These are phyloP conservation scores for Sporothrix pseudoabietina DNA, from an alignment of 2,329 filamentous ascomycete species.

Conservation along the genomic window DNA sequence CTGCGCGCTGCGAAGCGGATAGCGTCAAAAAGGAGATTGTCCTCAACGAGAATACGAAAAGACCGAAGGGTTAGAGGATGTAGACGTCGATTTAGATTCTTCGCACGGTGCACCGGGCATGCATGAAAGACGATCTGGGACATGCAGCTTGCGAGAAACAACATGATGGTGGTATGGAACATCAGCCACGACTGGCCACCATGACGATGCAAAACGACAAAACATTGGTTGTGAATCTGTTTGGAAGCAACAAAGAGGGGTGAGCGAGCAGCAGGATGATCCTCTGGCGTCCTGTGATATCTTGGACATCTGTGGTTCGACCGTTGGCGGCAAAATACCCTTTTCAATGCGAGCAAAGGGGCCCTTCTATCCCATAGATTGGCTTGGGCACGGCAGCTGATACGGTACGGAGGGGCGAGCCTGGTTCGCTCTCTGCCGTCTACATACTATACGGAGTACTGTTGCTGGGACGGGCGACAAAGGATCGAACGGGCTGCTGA, in stretches of 20 bases:
- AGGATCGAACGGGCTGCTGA: neutral
- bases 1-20: neutral
- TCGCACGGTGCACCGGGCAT: conserved; percentile 1
- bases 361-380: neutral
- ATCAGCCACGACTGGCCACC: neutral
- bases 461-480: conserved; percentile 16
- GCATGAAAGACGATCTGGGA: conserved; percentile 14
- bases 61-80: too few relatives aligned
- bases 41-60: neutral
- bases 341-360: conserved; percentile 19
- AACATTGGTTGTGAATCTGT: neutral
- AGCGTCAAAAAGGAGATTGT: conserved; percentile 10
- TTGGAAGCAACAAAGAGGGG: neutral
- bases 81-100: neutral
- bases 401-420: neutral
- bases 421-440: neutral
- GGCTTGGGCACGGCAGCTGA: conserved; percentile 24
- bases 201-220: neutral
- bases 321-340: conserved; percentile 16
- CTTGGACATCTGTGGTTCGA: conserved; percentile 1
- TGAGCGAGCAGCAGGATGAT: neutral
- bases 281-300: neutral
- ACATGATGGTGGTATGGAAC: conserved; percentile 1
- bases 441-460: neutral
- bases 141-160: conserved; percentile 14